phyloP scores from a whole-genome alignment of 768 basidiomycete species.

The Tricholoma furcatifolium region DNA sequence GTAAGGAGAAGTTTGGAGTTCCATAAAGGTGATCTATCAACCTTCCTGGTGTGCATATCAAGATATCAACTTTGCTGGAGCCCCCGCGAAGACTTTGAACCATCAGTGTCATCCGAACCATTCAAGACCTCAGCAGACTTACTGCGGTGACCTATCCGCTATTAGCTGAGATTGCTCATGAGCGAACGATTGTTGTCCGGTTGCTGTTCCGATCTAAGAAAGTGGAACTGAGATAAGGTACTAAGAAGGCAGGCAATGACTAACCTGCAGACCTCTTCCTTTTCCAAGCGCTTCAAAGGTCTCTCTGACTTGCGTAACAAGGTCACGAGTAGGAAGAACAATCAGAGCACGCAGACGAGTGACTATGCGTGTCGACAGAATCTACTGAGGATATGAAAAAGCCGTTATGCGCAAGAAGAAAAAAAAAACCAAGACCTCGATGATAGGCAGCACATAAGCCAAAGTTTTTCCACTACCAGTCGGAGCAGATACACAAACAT shows the following conservation, averaged over 20 bases:
- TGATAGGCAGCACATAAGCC: conserved; percentile 91
- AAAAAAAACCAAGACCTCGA: conserved; percentile 59
- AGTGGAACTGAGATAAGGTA: conserved; percentile 4
- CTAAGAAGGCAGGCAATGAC: conserved; percentile 8
- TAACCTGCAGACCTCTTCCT: conserved; percentile 84
- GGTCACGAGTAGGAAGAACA: conserved; percentile 90
- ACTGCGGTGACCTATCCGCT: conserved; percentile 56
- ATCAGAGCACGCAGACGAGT: conserved; percentile 86
- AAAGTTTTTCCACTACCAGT: conserved; percentile 98
- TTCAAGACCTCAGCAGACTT: conserved; percentile 16
- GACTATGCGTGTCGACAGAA: conserved; percentile 69
- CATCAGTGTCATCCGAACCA: conserved; percentile 2
- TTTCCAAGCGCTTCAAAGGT: conserved; percentile 84
- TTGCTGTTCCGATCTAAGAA: conserved; percentile 71
- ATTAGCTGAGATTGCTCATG: conserved; percentile 88
- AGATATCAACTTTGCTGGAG: conserved; percentile 87
- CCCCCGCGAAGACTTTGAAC: conserved; percentile 69
- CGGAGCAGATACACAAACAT: conserved; percentile 93
- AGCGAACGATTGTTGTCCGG: conserved; percentile 91
- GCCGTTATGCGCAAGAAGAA: not conserved
- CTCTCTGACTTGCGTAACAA: conserved; percentile 90
- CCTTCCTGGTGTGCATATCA: conserved; percentile 95
- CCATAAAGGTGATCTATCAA: conserved; percentile 90
- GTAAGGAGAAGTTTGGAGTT: conserved; percentile 88
- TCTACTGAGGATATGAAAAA: conserved; percentile 36